Conservation (phyloP, 805 yeast species). For the Zygoascus bituminiphila region DNA sequence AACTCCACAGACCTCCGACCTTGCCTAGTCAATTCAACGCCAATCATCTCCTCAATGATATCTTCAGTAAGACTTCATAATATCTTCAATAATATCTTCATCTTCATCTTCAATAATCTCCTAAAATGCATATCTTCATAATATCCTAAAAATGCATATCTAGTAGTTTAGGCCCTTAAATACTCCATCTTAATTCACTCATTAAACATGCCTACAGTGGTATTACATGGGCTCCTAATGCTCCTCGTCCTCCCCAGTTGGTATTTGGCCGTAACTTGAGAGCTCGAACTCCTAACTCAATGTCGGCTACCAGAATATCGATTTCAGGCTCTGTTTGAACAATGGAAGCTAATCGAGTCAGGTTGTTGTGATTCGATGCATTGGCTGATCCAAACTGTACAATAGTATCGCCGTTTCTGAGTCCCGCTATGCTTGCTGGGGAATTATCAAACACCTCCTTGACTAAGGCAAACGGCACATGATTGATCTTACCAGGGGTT, state of each 20-base stretch:
- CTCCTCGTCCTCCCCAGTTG: conserved; percentile 3
- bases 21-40: too few relatives aligned
- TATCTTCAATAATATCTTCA: not conserved
- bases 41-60: too few relatives aligned
- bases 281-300: not conserved
- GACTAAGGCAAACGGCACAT: conserved; percentile 31
- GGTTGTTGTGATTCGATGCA: conserved; percentile 47
- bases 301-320: not conserved
- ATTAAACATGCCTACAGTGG: not conserved
- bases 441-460: conserved; percentile 41
- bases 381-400: conserved; percentile 46
- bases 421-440: conserved; percentile 54
- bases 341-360: conserved; percentile 35
- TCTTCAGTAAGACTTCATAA: too few relatives aligned
- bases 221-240: not conserved
- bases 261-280: conserved; percentile 1
- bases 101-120: not conserved
- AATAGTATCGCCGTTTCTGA: conserved; percentile 47
- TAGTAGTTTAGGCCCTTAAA: too few relatives aligned
- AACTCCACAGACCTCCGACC: too few relatives aligned
- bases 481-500: not conserved
- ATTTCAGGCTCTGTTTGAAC: conserved; percentile 29
- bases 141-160: not conserved
- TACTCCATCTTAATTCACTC: not conserved
- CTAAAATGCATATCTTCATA: not conserved